Percentiles rank a stretch among this genome's conserved stretches.
phyloP scores from a whole-genome alignment of 495 filamentous ascomycete genomes.

The Glarea lozoyensis region DNA sequence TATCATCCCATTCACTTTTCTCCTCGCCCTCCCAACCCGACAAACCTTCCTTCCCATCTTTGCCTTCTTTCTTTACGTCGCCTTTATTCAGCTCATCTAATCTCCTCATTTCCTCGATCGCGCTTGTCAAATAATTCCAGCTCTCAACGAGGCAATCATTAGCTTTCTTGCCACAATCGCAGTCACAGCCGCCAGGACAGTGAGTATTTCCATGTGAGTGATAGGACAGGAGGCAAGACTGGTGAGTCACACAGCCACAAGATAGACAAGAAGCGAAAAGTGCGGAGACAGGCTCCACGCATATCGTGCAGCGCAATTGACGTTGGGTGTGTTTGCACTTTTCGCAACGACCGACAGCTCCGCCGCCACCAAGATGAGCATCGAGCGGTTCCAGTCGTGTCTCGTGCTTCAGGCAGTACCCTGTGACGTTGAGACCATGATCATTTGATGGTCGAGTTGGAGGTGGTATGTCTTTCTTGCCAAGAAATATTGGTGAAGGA shows the following conservation, averaged over 20 bases:
- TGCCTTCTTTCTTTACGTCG: neutral
- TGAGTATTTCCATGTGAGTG: constrained; percentile 36
- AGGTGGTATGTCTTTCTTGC: constrained; percentile 30
- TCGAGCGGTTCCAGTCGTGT: constrained; percentile 40
- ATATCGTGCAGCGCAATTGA: constrained; percentile 50
- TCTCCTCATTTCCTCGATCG: constrained; percentile 17
- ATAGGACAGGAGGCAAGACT: constrained; percentile 42
- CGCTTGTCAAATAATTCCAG: constrained; percentile 23
- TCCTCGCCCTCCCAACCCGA: constrained; percentile 16
- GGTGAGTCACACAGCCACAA: constrained; percentile 54
- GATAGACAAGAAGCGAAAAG: constrained; percentile 48
- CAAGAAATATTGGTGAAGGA: constrained; percentile 36
- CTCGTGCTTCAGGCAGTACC: constrained; percentile 50
- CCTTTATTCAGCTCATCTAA: constrained; percentile 2
- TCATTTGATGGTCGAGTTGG: constrained; percentile 26
- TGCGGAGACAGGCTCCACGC: constrained; percentile 44
- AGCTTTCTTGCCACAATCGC: constrained; percentile 23
- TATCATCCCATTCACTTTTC: constrained; percentile 14
- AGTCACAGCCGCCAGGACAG: constrained; percentile 34
- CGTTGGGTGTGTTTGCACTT: constrained; percentile 40
- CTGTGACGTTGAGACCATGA: constrained; percentile 48
- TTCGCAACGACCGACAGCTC: constrained; percentile 47
- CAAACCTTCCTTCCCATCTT: constrained; percentile 2
- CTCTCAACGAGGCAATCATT: constrained; percentile 20
- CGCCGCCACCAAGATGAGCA: constrained; percentile 24